phyloP scores from a whole-genome alignment of 305 asterid genomes.

The Rubia occidens region DNA sequence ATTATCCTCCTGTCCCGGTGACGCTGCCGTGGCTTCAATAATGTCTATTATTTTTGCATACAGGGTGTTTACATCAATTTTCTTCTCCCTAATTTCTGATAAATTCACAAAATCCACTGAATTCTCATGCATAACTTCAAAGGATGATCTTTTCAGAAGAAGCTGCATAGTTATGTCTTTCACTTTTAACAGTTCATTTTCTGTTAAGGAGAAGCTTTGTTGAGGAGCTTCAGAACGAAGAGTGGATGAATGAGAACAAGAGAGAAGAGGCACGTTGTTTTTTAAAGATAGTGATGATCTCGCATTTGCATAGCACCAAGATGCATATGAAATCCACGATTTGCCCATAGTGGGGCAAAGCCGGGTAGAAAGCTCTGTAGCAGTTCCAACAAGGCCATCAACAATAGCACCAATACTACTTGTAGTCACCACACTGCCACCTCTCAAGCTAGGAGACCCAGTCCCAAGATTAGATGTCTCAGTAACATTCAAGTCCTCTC shows the following conservation, averaged over 20 bases:
- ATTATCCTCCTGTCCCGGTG: constrained; percentile 65
- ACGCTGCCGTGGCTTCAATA: constrained; percentile 72
- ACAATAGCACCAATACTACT: constrained; percentile 35
- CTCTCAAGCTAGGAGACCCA: constrained; percentile 28
- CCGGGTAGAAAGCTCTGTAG: constrained; percentile 62
- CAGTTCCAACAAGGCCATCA: constrained; percentile 71
- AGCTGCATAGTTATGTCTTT: constrained; percentile 42
- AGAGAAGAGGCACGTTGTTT: constrained; percentile 33
- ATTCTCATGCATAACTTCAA: constrained; percentile 36
- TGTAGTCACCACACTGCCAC: constrained; percentile 32
- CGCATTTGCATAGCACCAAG: constrained; percentile 92
- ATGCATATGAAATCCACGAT: constrained; percentile 91
- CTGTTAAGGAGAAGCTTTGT: constrained; percentile 57
- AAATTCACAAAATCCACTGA: constrained; percentile 28
- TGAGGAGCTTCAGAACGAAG: constrained; percentile 61
- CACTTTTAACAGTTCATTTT: constrained; percentile 57
- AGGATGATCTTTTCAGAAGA: constrained; percentile 32
- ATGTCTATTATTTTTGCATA: constrained; percentile 46
- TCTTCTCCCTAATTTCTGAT: constrained; percentile 29
- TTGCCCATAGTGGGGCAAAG: constrained; percentile 93
- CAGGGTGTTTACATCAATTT: constrained; percentile 32
- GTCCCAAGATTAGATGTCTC: constrained; percentile 35
- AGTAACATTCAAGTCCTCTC: constrained; percentile 40
- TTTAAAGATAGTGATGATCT: constrained; percentile 42
- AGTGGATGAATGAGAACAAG: constrained; percentile 57